Percentiles rank a stretch among this genome's conserved stretches.
phyloP scores from a whole-genome alignment of 2,329 filamentous ascomycete species.

The Colletotrichum incanum region DNA sequence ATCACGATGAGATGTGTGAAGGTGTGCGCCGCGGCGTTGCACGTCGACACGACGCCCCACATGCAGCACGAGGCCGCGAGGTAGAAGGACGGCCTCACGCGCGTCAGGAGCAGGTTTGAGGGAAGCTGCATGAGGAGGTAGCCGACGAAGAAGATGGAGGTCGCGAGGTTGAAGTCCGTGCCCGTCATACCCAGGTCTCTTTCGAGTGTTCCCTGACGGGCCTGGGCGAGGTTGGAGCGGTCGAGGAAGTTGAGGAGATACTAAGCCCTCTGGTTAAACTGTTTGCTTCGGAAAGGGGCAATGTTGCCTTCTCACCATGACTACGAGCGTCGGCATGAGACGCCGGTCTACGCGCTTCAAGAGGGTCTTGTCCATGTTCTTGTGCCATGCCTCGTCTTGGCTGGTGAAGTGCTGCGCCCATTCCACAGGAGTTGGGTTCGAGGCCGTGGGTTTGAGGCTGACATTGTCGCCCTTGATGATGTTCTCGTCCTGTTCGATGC shows the following conservation, averaged over 20 bases:
- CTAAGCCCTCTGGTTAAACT: background rate
- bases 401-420: conserved; percentile 30
- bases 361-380: conserved; percentile 45
- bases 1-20: conserved; percentile 61
- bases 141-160: conserved; percentile 70
- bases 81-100: conserved; percentile 68
- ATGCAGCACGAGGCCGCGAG: conserved; percentile 63
- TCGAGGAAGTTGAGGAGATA: conserved; percentile 69
- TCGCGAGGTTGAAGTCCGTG: conserved; percentile 71
- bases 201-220: conserved; percentile 68
- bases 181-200: conserved; percentile 67
- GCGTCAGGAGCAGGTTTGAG: conserved; percentile 71
- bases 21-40: conserved; percentile 62
- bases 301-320: conserved; percentile 60
- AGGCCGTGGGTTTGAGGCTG: conserved; percentile 27
- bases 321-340: conserved; percentile 64
- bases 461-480: background rate
- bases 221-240: conserved; percentile 68
- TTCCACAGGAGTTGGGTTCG: conserved; percentile 32
- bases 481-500: conserved; percentile 37
- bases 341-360: conserved; percentile 67
- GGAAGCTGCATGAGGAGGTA: conserved; percentile 76
- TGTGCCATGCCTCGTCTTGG: conserved; percentile 38
- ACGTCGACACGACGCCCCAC: conserved; percentile 58
- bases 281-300: conserved; percentile 51